phyloP scores from a whole-genome alignment of 129 eudicot genomes.

The Silybum marianum region DNA sequence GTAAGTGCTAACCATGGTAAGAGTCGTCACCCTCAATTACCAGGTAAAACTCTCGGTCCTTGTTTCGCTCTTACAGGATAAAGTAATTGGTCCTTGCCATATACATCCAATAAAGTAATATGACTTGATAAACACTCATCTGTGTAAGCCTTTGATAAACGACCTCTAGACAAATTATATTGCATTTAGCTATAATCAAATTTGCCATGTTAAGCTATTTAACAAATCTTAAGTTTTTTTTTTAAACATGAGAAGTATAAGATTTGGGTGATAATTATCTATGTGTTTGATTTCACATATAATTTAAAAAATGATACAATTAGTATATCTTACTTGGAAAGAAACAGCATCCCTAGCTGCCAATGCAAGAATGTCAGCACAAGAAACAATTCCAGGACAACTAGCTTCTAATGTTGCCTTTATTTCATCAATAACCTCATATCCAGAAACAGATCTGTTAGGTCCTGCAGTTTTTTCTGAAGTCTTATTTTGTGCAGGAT shows the following conservation, averaged over 20 bases:
- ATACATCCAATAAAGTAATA: too few species aligned
- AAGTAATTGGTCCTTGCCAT: too few species aligned
- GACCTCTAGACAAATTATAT: too few species aligned
- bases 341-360: slow-evolving; percentile 66
- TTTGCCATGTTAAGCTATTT: too few species aligned
- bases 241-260: not conserved
- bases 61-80: too few species aligned
- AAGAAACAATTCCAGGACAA: slow-evolving; percentile 54
- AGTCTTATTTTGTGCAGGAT: slow-evolving; percentile 33
- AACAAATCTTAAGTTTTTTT: not conserved
- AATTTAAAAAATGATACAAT: not conserved
- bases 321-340: slow-evolving; percentile 41
- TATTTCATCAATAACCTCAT: slow-evolving; percentile 52
- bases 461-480: slow-evolving; percentile 56
- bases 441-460: slow-evolving; percentile 46
- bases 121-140: too few species aligned
- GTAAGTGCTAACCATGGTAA: too few species aligned
- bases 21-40: too few species aligned
- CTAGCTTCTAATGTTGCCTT: slow-evolving; percentile 41
- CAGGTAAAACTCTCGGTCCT: too few species aligned
- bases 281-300: not conserved
- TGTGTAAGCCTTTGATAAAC: too few species aligned
- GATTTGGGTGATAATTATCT: not conserved
- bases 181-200: too few species aligned
- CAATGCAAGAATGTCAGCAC: slow-evolving; percentile 62